Base-by-base conservation (phyloP, 306 rosid species). In the Aeschynomene evenia region DNA sequence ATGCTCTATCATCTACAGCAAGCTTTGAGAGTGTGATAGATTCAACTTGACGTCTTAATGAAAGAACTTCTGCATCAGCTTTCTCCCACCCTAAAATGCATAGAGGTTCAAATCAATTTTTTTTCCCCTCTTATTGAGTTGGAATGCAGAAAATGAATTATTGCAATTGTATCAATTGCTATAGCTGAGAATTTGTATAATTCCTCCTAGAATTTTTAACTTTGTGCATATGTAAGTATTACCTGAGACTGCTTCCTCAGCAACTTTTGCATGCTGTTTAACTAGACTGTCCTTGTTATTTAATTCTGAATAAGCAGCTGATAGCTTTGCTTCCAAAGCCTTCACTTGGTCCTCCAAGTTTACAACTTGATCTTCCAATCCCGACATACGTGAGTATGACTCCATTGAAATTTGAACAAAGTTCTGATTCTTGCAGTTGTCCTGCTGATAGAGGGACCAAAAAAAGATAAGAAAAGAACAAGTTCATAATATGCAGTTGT, bases 231-330 rank as follows among this genome's bases (percentile, higher is more conserved):
- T 57, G 28, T 18, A 59, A 39, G 34, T 49, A 68, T 68, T 72
- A 89, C 98, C 98, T 53, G 96, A 90, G 63, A 93, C 97, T 22
- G 97, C 98, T 81, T 93, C 98, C 86, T 93, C 98, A 6, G 98
- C 94, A 75, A 93, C 98, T 84, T 90, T 93, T 15, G 87, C 91
- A 72, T 93, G 98, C 77, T 93, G 98, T 76, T 86, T 90, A 16
- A 86, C 91, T 58, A 90, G 62, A 78, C 58, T 78, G 24, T 90
- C 97, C 84, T 90, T 88, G 57, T 77, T 90, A 40, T 81, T 80
- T 74, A 88, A 71, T 76, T 93, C 97, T 9, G 96, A 71, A 20
- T 85, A 26, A 33, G 89, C 87, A 10, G 80, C 74, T 1, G 91
- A 75, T n/a, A 93, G 85, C 67, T 85, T 84, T 65, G 77, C 86